Percentiles rank a stretch among this genome's conserved stretches.
Evolutionary conservation across 345 rosid species (phyloP).

Genomic region (Aethionema arabicum): DNA sequence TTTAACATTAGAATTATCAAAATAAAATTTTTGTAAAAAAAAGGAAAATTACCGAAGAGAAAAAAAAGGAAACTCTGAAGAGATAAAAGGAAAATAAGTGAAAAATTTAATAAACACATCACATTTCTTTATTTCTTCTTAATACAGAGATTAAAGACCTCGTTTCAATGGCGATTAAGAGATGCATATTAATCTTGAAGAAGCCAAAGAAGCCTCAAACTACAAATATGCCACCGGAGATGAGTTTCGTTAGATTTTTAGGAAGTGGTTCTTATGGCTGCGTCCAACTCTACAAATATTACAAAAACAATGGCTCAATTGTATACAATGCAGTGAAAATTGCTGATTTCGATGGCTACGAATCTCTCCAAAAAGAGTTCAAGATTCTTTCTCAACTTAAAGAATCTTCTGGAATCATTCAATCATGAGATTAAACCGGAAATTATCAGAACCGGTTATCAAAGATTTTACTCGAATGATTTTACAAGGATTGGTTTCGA

Average conservation of each 20-base stretch:
- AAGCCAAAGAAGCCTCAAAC: too few relatives aligned
- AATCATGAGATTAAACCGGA: conserved; percentile 17
- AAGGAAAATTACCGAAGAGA: too few relatives aligned
- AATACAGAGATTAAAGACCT: too few relatives aligned
- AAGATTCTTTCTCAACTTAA: conserved; percentile 16
- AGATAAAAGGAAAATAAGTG: too few relatives aligned
- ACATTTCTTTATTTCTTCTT: too few relatives aligned
- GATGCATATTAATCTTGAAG: too few relatives aligned
- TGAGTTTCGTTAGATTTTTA: conserved; percentile 26
- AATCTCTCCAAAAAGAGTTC: conserved; percentile 19
- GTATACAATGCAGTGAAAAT: conserved; percentile 27
- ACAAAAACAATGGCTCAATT: conserved; percentile 19
- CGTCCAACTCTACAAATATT: conserved; percentile 23
- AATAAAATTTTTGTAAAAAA: too few relatives aligned
- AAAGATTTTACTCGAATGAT: conserved; percentile 24
- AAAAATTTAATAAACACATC: too few relatives aligned
- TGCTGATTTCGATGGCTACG: neutral
- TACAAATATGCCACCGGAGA: neutral
- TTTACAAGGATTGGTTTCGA: conserved; percentile 16
- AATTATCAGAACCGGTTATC: neutral
- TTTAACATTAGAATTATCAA: too few relatives aligned
- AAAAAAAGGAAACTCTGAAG: too few relatives aligned
- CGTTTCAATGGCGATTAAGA: neutral
- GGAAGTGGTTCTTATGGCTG: conserved; percentile 32
- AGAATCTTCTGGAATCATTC: conserved; percentile 19